These are phyloP conservation scores for Mycena latifolia DNA, from an alignment of 768 basidiomycete genomes.

Conservation along the genomic window DNA sequence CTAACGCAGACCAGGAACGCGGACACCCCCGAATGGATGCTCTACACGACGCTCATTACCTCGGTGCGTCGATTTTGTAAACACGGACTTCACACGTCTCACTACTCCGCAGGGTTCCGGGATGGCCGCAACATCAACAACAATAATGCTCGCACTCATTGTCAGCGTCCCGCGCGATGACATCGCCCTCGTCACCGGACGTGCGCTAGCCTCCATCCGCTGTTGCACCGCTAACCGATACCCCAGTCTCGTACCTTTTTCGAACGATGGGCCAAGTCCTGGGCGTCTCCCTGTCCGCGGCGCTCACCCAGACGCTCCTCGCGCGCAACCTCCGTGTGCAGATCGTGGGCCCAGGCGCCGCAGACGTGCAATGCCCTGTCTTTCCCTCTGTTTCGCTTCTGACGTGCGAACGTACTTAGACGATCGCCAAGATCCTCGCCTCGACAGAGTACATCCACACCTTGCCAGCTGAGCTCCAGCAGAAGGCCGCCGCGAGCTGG, in stretches of 20 bases:
- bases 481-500: slow-evolving; percentile 65
- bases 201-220: slow-evolving; percentile 51
- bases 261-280: slow-evolving; percentile 82
- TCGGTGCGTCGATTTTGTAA: slow-evolving; percentile 43
- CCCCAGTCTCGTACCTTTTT: slow-evolving; percentile 80
- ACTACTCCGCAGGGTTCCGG: slow-evolving; percentile 59
- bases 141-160: slow-evolving; percentile 74
- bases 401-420: slow-evolving; percentile 43
- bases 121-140: slow-evolving; percentile 65
- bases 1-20: slow-evolving; percentile 18
- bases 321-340: slow-evolving; percentile 62
- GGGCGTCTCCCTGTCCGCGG: slow-evolving; percentile 75
- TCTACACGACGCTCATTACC: slow-evolving; percentile 45
- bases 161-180: slow-evolving; percentile 69
- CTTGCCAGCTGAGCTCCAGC: slow-evolving; percentile 53
- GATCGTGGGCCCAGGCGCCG: slow-evolving; percentile 69
- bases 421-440: slow-evolving; percentile 59
- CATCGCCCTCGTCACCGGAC: slow-evolving; percentile 76
- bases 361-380: too few relatives aligned
- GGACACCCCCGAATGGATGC: slow-evolving; percentile 36
- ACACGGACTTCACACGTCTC: slow-evolving; percentile 36
- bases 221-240: too few relatives aligned
- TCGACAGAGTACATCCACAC: slow-evolving; percentile 65
- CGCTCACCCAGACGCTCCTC: slow-evolving; percentile 72
- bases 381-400: background rate